phyloP scores from a whole-genome alignment of 352 stramenopile genomes.

The Pythium angustatum region DNA sequence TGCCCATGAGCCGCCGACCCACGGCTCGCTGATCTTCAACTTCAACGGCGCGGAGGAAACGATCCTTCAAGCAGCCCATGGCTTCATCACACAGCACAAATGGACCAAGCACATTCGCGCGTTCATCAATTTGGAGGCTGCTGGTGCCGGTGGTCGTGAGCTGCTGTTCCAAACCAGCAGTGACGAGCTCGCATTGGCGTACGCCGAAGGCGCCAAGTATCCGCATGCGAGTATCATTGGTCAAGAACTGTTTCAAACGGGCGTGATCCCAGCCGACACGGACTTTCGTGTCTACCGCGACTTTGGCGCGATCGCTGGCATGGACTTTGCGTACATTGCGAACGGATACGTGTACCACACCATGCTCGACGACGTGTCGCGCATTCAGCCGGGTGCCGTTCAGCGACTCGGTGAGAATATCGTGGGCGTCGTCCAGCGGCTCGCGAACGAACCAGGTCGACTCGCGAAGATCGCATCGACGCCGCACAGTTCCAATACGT shows the following conservation, averaged over 20 bases:
- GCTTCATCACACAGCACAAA: constrained; percentile 80
- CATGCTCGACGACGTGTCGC: constrained; percentile 61
- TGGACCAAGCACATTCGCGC: constrained; percentile 69
- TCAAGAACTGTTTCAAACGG: constrained; percentile 78
- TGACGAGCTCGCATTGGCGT: constrained; percentile 71
- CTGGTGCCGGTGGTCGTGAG: constrained; percentile 65
- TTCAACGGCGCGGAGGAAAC: constrained; percentile 84
- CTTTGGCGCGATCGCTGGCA: constrained; percentile 71
- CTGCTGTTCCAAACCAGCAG: constrained; percentile 81
- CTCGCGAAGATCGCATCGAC: constrained; percentile 60
- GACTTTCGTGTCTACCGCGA: constrained; percentile 78
- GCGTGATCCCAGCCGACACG: constrained; percentile 69
- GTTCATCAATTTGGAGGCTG: constrained; percentile 81
- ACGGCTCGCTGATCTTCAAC: constrained; percentile 72
- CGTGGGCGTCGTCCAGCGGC: constrained; percentile 53
- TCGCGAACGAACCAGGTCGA: constrained; percentile 41
- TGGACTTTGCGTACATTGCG: constrained; percentile 82
- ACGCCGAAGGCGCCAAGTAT: constrained; percentile 69
- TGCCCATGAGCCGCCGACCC: constrained; percentile 38
- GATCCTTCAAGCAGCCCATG: constrained; percentile 75
- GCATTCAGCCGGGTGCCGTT: constrained; percentile 64
- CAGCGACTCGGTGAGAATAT: constrained; percentile 78
- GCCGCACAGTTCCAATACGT: constrained; percentile 57
- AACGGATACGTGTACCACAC: constrained; percentile 87
- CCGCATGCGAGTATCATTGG: constrained; percentile 76